Conservation (phyloP, 306 rosid genomes). For the Prinsepia uniflora region DNA sequence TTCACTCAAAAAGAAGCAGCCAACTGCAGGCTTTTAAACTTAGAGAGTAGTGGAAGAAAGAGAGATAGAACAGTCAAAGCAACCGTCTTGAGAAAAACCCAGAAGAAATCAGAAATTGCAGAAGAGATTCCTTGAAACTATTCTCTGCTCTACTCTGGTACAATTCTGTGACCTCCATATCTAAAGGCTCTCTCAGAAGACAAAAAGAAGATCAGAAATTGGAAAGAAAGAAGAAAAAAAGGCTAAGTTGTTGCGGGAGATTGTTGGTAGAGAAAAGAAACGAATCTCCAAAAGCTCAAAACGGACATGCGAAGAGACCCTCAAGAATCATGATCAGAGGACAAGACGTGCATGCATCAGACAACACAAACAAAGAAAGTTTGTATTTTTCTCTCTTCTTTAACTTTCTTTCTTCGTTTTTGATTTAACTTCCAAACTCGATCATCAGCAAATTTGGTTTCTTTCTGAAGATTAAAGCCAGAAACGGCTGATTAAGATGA, state of each 20-base stretch:
- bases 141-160: conserved; percentile 1
- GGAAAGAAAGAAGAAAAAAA: neutral
- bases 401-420: conserved; percentile 7
- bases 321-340: conserved; percentile 54
- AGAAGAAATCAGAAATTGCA: conserved; percentile 35
- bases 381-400: conserved; percentile 52
- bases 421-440: neutral
- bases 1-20: neutral
- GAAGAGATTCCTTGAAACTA: conserved; percentile 28
- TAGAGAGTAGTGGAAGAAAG: conserved; percentile 12
- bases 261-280: conserved; percentile 32
- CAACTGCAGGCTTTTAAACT: conserved; percentile 14
- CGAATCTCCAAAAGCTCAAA: conserved; percentile 43
- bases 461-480: neutral
- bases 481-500: neutral
- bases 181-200: neutral
- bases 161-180: conserved; percentile 37
- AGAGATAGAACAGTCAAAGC: conserved; percentile 18
- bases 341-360: conserved; percentile 63
- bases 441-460: conserved; percentile 20
- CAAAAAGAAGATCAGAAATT: neutral
- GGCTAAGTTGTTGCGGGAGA: conserved; percentile 46
- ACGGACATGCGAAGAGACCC: conserved; percentile 48
- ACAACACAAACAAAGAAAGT: conserved; percentile 37
- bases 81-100: conserved; percentile 20